Evolutionary conservation across 2,329 filamentous ascomycete genomes (phyloP).

Genomic region (Apiospora hydei): DNA sequence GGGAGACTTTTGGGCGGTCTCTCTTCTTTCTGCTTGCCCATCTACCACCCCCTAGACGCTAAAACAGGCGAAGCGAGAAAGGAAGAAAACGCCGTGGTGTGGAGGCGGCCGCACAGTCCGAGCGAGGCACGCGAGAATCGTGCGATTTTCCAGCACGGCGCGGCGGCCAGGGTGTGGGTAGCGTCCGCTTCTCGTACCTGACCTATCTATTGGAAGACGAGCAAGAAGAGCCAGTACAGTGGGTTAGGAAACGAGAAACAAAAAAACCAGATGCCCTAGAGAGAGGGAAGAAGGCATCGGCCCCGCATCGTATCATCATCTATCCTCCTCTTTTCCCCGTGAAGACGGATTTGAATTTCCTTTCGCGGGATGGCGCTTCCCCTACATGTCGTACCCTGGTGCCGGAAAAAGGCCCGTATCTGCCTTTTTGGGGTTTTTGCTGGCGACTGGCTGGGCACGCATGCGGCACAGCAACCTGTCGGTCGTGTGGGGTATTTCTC

Average conservation of each 20-base stretch:
- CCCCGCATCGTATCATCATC: not conserved
- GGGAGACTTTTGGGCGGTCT: not conserved
- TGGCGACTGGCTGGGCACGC: not conserved
- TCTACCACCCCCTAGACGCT: not conserved
- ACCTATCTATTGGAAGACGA: not conserved
- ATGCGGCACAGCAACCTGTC: not conserved
- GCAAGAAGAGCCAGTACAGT: not conserved
- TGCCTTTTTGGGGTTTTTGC: not conserved
- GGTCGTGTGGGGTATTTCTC: not conserved
- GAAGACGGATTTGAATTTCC: not conserved
- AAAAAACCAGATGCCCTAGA: not conserved
- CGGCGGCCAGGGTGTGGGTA: not conserved
- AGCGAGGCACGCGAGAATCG: not conserved
- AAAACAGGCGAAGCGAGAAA: not conserved
- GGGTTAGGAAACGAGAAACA: not conserved
- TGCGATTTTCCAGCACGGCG: not conserved
- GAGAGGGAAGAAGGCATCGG: not conserved
- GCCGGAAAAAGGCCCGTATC: not conserved
- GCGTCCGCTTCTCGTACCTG: not conserved
- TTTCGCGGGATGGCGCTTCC: not conserved
- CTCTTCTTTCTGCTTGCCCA: not conserved
- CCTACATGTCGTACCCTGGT: not conserved
- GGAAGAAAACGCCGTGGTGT: not conserved
- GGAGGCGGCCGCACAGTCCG: slow-evolving; percentile 2
- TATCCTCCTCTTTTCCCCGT: not conserved